A percentile compares a stretch with the other conserved stretches of the same genome.
Evolutionary conservation across 345 rosid species (phyloP).

Genomic region (Populus euphratica): DNA sequence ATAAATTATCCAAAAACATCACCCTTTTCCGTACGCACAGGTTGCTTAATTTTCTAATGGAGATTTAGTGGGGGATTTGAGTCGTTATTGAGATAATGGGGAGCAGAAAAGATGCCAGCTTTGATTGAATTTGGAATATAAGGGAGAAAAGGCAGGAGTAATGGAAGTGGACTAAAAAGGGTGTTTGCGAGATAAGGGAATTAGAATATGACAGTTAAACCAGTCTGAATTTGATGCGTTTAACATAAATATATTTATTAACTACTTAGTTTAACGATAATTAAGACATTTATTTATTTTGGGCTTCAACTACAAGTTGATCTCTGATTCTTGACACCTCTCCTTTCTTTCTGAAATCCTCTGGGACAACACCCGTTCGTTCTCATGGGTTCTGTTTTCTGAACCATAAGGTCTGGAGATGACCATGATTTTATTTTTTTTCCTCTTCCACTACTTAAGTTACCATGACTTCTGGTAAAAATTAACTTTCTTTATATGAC

Average conservation of each 20-base stretch:
- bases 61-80: not conserved
- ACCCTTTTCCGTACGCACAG: not conserved
- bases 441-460: not conserved
- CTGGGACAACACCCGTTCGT: not conserved
- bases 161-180: not conserved
- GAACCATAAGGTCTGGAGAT: not conserved
- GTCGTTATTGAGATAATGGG: slow-evolving; percentile 12
- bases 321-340: not conserved
- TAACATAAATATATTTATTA: not conserved
- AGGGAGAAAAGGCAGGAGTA: not conserved
- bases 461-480: not conserved
- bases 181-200: not conserved
- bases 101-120: slow-evolving; percentile 5
- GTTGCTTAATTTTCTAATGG: not conserved
- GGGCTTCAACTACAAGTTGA: not conserved
- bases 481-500: no score
- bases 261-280: no score
- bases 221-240: not conserved
- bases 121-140: not conserved
- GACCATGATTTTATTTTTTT: not conserved
- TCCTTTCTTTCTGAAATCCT: not conserved
- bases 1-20: not conserved
- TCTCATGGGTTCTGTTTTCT: not conserved
- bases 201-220: not conserved
- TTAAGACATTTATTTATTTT: not conserved